phyloP scores from a whole-genome alignment of 2,329 filamentous ascomycete genomes.

The Aspergillus udagawae region DNA sequence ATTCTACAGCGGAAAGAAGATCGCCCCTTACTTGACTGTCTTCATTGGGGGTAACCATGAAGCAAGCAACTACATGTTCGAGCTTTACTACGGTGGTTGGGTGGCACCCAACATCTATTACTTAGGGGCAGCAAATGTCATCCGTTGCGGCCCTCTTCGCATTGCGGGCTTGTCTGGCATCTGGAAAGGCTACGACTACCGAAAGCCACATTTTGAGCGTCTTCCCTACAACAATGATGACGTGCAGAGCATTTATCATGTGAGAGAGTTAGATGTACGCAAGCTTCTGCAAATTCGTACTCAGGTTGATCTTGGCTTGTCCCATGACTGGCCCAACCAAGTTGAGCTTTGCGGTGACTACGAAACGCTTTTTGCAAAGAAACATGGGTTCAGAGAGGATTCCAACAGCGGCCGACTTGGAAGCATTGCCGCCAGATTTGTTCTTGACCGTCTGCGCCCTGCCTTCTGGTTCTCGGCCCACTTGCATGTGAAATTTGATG shows the following conservation, averaged over 20 bases:
- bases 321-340: conserved; percentile 89
- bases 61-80: conserved; percentile 82
- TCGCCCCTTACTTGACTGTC: conserved; percentile 81
- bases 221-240: conserved; percentile 78
- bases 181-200: conserved; percentile 88
- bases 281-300: conserved; percentile 81
- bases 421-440: conserved; percentile 71
- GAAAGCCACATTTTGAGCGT: conserved; percentile 76
- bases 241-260: conserved; percentile 79
- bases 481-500: conserved; percentile 82
- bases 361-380: conserved; percentile 64
- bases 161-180: conserved; percentile 92
- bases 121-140: conserved; percentile 84
- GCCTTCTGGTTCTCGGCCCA: conserved; percentile 92
- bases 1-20: conserved; percentile 78
- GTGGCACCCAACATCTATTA: conserved; percentile 97
- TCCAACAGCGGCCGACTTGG: conserved; percentile 72
- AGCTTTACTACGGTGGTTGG: conserved; percentile 96
- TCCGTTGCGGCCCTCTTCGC: conserved; percentile 76
- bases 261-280: conserved; percentile 83
- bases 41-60: conserved; percentile 97
- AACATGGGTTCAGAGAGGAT: conserved; percentile 72
- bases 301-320: conserved; percentile 85
- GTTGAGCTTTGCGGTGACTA: conserved; percentile 76
- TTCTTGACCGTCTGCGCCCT: conserved; percentile 78